Conservation (phyloP, 1,284 basidiomycete species). For the Fomes fomentarius region DNA sequence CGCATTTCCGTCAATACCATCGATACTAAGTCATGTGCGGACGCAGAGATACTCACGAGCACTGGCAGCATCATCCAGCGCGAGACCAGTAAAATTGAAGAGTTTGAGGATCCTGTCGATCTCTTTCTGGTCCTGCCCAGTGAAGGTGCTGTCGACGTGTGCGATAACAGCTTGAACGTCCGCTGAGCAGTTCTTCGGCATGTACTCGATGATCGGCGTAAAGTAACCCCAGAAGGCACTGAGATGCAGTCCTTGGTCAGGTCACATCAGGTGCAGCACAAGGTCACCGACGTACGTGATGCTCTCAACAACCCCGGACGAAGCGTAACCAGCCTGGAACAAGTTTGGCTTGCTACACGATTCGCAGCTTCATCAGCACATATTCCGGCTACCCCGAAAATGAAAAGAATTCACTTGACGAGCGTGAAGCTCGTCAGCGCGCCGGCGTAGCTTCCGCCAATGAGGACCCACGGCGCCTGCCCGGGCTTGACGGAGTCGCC, state of each 20-base stretch:
- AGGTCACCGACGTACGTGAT: conserved; percentile 47
- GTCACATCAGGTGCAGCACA: neutral
- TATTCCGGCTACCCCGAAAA: neutral
- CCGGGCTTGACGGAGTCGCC: conserved; percentile 60
- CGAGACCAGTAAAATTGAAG: conserved; percentile 59
- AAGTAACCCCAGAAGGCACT: conserved; percentile 71
- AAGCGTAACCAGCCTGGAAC: conserved; percentile 71
- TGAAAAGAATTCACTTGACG: conserved; percentile 55
- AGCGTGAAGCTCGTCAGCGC: conserved; percentile 74
- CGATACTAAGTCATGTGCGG: neutral
- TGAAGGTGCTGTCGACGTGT: conserved; percentile 62
- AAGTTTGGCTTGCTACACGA: conserved; percentile 58
- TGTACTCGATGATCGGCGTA: conserved; percentile 67
- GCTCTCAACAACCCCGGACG: conserved; percentile 73
- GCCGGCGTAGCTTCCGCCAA: conserved; percentile 75
- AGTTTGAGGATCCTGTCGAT: conserved; percentile 55
- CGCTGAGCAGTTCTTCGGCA: conserved; percentile 75
- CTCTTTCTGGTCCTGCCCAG: conserved; percentile 42
- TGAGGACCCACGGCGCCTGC: conserved; percentile 66
- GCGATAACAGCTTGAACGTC: conserved; percentile 69
- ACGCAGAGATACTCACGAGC: conserved; percentile 44
- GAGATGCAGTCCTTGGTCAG: neutral
- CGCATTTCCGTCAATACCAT: neutral
- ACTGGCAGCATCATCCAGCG: conserved; percentile 65
- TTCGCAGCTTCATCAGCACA: neutral